Evolutionary conservation across 768 basidiomycete species (phyloP).

Genomic region (Boletus reticulatus): DNA sequence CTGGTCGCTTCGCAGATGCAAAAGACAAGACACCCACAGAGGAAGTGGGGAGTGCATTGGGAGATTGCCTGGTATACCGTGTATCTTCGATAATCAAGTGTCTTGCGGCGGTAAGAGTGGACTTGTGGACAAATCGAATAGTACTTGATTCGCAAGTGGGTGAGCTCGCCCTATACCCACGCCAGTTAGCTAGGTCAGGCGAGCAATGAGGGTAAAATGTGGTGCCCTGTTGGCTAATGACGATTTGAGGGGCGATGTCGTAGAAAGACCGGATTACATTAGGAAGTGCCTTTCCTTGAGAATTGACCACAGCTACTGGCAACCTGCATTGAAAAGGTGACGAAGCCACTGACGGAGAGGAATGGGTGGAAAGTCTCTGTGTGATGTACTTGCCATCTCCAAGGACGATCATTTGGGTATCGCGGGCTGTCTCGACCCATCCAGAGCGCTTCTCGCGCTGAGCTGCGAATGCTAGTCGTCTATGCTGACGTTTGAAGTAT

Average conservation of each 20-base stretch:
- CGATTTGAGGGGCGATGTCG: constrained; percentile 36
- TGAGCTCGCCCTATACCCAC: constrained; percentile 12
- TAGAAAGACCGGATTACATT: constrained; percentile 19
- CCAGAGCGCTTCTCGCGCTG: constrained; percentile 26
- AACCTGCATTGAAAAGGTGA: constrained; percentile 19
- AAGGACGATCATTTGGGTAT: constrained; percentile 37
- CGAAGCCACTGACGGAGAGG: constrained; percentile 1
- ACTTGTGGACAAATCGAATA: constrained; percentile 30
- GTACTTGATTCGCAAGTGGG: constrained; percentile 10
- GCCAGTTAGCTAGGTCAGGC: constrained; percentile 35
- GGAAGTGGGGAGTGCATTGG: constrained; percentile 22
- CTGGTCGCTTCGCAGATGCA: constrained; percentile 43
- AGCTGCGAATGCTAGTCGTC: constrained; percentile 17
- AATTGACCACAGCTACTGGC: constrained; percentile 2
- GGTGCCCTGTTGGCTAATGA: constrained; percentile 36
- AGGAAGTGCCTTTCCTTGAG: background rate
- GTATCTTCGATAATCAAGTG: constrained; percentile 17
- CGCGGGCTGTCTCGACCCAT: constrained; percentile 35
- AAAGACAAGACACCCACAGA: constrained; percentile 41
- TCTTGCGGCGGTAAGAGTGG: constrained; percentile 35
- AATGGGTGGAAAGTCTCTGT: constrained; percentile 18
- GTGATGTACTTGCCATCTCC: constrained; percentile 42
- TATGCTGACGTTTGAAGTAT: constrained; percentile 19
- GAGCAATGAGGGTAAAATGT: constrained; percentile 41
- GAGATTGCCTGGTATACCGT: constrained; percentile 9